Percentiles rank a stretch among this genome's conserved stretches.
Evolutionary conservation across 1,284 basidiomycete species (phyloP).

Genomic region (Melampsora larici-populina): DNA sequence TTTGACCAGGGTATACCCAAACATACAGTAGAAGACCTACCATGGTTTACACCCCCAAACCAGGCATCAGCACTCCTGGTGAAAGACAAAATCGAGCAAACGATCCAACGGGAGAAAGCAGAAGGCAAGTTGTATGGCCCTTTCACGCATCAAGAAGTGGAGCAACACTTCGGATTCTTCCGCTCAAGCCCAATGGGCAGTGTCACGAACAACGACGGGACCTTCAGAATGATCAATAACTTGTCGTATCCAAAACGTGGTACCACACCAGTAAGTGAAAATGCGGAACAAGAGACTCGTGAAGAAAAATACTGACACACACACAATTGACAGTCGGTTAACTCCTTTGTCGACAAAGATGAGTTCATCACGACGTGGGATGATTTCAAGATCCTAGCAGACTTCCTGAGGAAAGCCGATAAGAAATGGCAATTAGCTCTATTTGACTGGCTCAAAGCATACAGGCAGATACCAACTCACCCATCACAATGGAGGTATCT

Average conservation of each 20-base stretch:
- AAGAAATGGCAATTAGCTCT: no score
- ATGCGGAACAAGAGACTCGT: no score
- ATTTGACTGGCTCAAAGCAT: background rate
- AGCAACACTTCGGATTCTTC: background rate
- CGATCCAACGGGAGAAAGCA: no score
- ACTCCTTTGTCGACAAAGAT: background rate
- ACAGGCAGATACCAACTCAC: constrained; percentile 5
- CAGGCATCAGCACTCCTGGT: no score
- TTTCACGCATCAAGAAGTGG: background rate
- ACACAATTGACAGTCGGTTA: background rate
- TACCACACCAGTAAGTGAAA: background rate
- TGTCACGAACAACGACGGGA: no score
- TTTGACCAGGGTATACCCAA: constrained; percentile 6
- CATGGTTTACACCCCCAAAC: no score
- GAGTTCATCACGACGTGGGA: no score
- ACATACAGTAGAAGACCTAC: background rate
- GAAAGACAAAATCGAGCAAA: no score
- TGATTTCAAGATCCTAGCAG: background rate
- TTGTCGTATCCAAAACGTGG: constrained; percentile 1
- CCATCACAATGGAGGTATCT: background rate
- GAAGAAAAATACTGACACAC: no score
- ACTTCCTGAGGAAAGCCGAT: background rate
- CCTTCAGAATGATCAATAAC: no score
- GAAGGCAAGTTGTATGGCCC: constrained; percentile 4
- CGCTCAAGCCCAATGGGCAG: constrained; percentile 1